phyloP scores from a whole-genome alignment of 2,329 filamentous ascomycete genomes.

The Chaetothyriales sp. region DNA sequence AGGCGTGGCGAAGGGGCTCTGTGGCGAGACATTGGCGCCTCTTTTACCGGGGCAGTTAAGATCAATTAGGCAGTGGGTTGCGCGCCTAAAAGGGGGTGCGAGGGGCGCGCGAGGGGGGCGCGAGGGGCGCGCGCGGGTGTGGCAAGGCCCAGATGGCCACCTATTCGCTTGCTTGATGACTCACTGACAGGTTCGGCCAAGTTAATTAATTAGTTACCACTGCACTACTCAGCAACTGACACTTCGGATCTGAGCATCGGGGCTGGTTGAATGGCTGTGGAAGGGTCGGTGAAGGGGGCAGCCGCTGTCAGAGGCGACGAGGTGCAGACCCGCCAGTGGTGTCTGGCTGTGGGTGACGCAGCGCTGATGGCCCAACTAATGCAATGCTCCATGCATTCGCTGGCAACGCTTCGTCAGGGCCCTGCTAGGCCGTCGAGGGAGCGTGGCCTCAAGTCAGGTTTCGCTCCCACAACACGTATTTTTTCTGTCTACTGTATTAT shows the following conservation, averaged over 20 bases:
- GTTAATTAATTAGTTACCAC: too few species aligned
- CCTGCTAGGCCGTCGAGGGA: not conserved
- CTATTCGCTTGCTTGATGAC: not conserved
- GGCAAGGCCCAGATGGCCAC: not conserved
- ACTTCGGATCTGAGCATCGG: not conserved
- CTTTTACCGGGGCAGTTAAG: not conserved
- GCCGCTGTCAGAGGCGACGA: not conserved
- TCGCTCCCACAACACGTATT: not conserved
- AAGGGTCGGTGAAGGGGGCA: not conserved
- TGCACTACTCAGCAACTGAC: not conserved
- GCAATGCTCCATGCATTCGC: slow-evolving; percentile 13
- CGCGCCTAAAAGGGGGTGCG: not conserved
- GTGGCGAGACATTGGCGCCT: not conserved
- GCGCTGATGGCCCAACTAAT: slow-evolving; percentile 7
- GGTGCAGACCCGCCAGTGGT: slow-evolving; percentile 1
- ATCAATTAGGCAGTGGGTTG: too few species aligned
- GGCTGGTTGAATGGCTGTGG: not conserved
- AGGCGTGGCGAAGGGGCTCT: not conserved
- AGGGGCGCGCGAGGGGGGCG: too few species aligned
- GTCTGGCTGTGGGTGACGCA: not conserved
- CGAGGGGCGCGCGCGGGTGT: not conserved
- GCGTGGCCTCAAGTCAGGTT: not conserved
- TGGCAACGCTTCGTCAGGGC: slow-evolving; percentile 10
- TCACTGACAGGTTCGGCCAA: too few species aligned
- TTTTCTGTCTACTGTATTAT: not conserved